Evolutionary conservation across 768 basidiomycete species (phyloP), one percentile per base, ranked within the genome.

Genomic region (Boletus pseudo-olivaceus): DNA sequence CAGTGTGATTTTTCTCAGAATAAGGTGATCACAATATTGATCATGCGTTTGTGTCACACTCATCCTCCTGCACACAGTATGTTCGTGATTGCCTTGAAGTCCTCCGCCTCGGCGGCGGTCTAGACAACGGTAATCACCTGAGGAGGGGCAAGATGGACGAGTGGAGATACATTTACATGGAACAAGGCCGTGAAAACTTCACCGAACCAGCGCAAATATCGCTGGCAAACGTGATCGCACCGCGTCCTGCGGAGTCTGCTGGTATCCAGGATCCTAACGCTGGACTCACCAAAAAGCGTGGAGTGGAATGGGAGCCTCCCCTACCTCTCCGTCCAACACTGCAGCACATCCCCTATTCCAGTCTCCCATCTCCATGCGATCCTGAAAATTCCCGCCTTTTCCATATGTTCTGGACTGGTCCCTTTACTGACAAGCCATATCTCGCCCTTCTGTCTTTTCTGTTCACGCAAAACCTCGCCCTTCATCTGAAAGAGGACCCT

Each of bases 321-420:
- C 56, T 81, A 27, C 49, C 64, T n/a, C 73, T 85, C 20, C 77
- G 80, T 34, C 68, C 76, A 7, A 76, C 83, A 5, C 68, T 79
- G 14, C 70, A 75, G 32, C 82, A 89, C 63, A 73, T 74, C 38
- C 79, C 86, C 0, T 80, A 82, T 59, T 77, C 83, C 20, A 78
- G 80, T 50, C 77, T 83, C 38, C 68, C 80, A 3, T 68, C 74
- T 1, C 78, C 85, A 1, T 99, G 97, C 71, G 92, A 97, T 64
- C 80, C 86, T 0, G 87, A 91, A 60, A 84, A 88, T 62, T 88
- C 93, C 7, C 83, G 90, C 34, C 73, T 98, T 32, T 98, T 96
- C 78, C 97, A 99, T 72, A 97, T 98, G 87, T 99, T 97, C 77
- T 98, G 97, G 96, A 91, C 95, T 2, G 96, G 97, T 0, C 87